phyloP scores from a whole-genome alignment of 768 basidiomycete genomes.

The Boletus subparvulus region DNA sequence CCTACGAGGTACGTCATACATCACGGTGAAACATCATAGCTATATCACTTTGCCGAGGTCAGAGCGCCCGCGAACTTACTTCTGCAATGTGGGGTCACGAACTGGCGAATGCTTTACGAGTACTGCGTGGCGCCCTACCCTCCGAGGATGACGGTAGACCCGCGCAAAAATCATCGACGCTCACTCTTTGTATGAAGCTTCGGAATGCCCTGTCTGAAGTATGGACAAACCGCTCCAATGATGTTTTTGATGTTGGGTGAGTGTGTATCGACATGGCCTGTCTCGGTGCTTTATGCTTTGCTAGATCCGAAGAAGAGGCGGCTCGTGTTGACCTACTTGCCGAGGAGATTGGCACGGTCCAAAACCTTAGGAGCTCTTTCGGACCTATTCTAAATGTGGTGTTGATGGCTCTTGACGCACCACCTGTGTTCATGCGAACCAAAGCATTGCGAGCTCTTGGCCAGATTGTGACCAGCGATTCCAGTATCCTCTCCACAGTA shows the following conservation, averaged over 20 bases:
- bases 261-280: conserved; percentile 12
- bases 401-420: conserved; percentile 75
- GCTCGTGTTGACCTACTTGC: conserved; percentile 65
- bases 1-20: conserved; percentile 61
- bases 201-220: conserved; percentile 66
- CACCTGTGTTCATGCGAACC: conserved; percentile 88
- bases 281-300: conserved; percentile 6
- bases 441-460: conserved; percentile 91
- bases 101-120: conserved; percentile 65
- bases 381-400: conserved; percentile 81
- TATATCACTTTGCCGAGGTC: neutral
- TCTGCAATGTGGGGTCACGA: conserved; percentile 83
- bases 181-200: conserved; percentile 52
- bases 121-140: conserved; percentile 51
- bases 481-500: conserved; percentile 75
- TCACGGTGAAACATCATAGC: neutral
- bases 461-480: conserved; percentile 86
- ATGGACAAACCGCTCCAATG: conserved; percentile 66
- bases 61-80: conserved; percentile 81
- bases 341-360: conserved; percentile 75
- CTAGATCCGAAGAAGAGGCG: conserved; percentile 70
- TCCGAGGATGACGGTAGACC: conserved; percentile 39
- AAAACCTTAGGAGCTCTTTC: conserved; percentile 76
- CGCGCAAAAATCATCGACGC: conserved; percentile 6
- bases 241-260: conserved; percentile 84